These are phyloP conservation scores for Sordariomycetes sp. DNA, from an alignment of 2,329 filamentous ascomycete species.

Conservation along the genomic window DNA sequence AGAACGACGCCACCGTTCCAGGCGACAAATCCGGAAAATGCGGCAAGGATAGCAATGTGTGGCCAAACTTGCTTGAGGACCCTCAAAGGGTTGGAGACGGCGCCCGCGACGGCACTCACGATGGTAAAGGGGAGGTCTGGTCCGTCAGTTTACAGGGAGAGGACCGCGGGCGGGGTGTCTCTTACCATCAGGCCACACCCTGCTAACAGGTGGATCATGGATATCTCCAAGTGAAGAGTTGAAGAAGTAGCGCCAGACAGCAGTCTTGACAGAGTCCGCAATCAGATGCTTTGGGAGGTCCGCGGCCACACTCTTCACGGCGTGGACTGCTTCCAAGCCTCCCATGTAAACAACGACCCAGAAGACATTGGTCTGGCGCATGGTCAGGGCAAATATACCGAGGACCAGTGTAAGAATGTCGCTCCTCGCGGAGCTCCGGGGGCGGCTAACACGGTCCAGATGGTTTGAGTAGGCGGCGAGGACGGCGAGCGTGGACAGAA, in stretches of 20 bases:
- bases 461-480: conserved; percentile 56
- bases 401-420: conserved; percentile 36
- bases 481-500: conserved; percentile 69
- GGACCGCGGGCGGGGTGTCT: background rate
- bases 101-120: conserved; percentile 53
- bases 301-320: conserved; percentile 31
- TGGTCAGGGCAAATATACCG: conserved; percentile 58
- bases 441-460: conserved; percentile 28
- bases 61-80: conserved; percentile 43
- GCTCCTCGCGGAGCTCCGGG: conserved; percentile 20
- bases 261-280: background rate
- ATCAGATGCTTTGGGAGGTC: background rate
- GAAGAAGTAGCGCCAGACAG: conserved; percentile 8
- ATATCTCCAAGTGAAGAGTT: conserved; percentile 39
- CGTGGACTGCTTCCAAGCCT: conserved; percentile 43
- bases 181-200: conserved; percentile 40
- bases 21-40: conserved; percentile 65
- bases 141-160: conserved; percentile 7
- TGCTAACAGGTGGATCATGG: conserved; percentile 40
- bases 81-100: conserved; percentile 33
- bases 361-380: conserved; percentile 94
- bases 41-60: conserved; percentile 48
- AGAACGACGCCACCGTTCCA: conserved; percentile 92
- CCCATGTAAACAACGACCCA: conserved; percentile 79
- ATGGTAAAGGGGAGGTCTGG: conserved; percentile 45